These are phyloP conservation scores for Carex parvula DNA, from an alignment of 176 grass and related monocot species.

Conservation along the genomic window DNA sequence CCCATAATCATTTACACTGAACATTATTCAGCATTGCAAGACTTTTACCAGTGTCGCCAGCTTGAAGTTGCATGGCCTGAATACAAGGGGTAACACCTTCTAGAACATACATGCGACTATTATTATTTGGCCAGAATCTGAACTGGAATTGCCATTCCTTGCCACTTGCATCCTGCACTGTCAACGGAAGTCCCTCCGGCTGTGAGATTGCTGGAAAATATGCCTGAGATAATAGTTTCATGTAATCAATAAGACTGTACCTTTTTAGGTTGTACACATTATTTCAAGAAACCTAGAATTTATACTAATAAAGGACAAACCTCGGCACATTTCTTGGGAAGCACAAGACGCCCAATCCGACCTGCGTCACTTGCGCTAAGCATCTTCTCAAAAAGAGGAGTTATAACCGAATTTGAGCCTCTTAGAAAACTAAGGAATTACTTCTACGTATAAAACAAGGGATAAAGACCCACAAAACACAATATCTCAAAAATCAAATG, in stretches of 20 bases:
- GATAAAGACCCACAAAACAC: constrained; percentile 17
- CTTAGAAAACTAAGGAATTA: constrained; percentile 45
- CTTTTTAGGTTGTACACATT: constrained; percentile 21
- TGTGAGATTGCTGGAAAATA: constrained; percentile 92
- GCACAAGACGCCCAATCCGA: constrained; percentile 90
- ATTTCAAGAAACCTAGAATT: constrained; percentile 21
- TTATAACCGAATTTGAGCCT: constrained; percentile 92
- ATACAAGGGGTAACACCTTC: constrained; percentile 98
- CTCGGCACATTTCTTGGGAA: constrained; percentile 99
- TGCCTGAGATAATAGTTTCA: constrained; percentile 43
- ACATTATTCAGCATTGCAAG: not conserved
- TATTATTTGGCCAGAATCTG: constrained; percentile 99
- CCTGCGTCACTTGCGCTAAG: constrained; percentile 98
- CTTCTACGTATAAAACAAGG: constrained; percentile 22
- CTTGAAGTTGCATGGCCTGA: constrained; percentile 97
- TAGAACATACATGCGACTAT: constrained; percentile 99
- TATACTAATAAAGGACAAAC: constrained; percentile 33
- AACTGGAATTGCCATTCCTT: constrained; percentile 99
- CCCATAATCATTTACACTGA: not conserved
- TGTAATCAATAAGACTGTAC: not conserved
- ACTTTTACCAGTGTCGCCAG: constrained; percentile 81
- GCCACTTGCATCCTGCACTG: constrained; percentile 87
- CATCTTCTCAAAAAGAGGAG: constrained; percentile 98
- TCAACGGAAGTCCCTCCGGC: constrained; percentile 93
- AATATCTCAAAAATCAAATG: constrained; percentile 2